phyloP scores from a whole-genome alignment of 1,284 basidiomycete genomes.

The Boletus holoroseus region DNA sequence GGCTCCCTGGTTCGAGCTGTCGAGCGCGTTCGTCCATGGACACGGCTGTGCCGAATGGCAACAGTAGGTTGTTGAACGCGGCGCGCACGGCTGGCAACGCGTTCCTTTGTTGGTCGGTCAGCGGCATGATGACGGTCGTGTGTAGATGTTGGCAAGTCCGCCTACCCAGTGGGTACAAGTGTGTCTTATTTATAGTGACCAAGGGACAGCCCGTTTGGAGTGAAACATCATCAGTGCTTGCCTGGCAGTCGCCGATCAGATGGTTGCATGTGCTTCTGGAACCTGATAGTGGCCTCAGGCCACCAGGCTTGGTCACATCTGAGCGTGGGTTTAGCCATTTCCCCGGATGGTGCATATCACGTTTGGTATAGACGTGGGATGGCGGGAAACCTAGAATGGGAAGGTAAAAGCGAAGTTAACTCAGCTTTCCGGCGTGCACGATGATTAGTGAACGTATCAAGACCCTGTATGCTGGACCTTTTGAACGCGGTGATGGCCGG shows the following conservation, averaged over 20 bases:
- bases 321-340: background rate
- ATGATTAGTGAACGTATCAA: no score
- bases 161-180: background rate
- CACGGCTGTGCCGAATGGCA: background rate
- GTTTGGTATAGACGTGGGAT: background rate
- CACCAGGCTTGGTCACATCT: no score
- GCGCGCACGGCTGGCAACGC: constrained; percentile 10
- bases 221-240: no score
- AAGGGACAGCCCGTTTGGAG: no score
- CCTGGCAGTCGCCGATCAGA: background rate
- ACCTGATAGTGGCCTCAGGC: no score
- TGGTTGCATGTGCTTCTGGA: background rate
- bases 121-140: constrained; percentile 10
- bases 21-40: constrained; percentile 24
- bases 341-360: background rate
- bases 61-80: rapidly evolving
- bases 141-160: background rate
- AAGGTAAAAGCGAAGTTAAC: background rate
- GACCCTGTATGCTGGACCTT: background rate
- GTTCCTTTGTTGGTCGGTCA: constrained; percentile 17
- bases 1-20: background rate
- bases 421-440: background rate
- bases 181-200: background rate
- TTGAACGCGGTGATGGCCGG: background rate
- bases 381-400: no score